Conservation (phyloP, 352 stramenopile species). For the Phytopythium aichiense region DNA sequence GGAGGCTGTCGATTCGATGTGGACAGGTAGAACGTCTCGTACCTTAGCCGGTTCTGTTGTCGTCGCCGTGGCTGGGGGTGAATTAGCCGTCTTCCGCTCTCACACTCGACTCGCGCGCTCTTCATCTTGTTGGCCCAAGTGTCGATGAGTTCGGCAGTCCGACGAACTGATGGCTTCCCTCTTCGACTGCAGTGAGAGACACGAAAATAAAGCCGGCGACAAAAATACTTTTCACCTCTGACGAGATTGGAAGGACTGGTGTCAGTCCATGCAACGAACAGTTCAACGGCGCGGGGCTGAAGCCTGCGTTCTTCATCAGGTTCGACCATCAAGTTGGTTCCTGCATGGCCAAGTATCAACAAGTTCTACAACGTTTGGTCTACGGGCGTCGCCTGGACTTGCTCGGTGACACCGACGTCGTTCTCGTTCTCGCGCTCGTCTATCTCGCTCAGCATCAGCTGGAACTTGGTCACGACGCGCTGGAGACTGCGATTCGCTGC, state of each 20-base stretch:
- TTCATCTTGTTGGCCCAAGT: neutral
- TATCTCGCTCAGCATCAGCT: constrained; percentile 80
- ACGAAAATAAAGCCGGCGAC: neutral
- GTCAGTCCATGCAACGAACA: too few species aligned
- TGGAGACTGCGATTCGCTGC: constrained; percentile 76
- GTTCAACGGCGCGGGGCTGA: neutral
- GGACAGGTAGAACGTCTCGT: neutral
- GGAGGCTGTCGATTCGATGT: neutral
- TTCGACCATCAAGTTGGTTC: neutral
- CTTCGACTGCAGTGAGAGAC: neutral
- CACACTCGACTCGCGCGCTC: constrained; percentile 1
- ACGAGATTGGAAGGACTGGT: too few species aligned
- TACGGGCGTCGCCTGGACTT: neutral
- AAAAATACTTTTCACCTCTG: neutral
- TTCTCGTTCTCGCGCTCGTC: constrained; percentile 35
- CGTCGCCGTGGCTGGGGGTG: neutral
- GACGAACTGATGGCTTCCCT: neutral
- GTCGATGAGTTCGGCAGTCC: neutral
- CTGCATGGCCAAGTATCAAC: neutral
- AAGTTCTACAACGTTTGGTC: neutral
- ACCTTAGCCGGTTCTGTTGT: constrained; percentile 1
- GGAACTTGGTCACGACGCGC: constrained; percentile 79
- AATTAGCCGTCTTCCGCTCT: neutral
- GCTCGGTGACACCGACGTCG: constrained; percentile 8
- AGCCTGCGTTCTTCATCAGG: neutral